phyloP scores from a whole-genome alignment of 2,329 filamentous ascomycete species.

The Fusarium gaditjirri region DNA sequence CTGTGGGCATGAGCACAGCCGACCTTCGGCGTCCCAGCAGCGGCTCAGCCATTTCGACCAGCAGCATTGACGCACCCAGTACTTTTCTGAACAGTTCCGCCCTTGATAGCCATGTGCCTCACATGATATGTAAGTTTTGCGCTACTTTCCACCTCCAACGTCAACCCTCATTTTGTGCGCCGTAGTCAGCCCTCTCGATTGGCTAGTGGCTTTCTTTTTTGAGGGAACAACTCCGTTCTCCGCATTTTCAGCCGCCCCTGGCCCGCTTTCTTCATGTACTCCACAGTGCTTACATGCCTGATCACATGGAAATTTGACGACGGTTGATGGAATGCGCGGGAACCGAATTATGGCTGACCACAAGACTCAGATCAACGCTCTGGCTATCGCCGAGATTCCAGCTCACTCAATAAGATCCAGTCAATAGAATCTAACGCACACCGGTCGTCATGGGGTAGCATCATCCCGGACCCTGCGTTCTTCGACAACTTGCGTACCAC shows the following conservation, averaged over 20 bases:
- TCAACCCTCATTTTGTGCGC: constrained; percentile 35
- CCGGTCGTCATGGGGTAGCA: constrained; percentile 47
- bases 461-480: constrained; percentile 49
- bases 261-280: constrained; percentile 37
- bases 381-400: constrained; percentile 50
- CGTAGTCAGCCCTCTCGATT: constrained; percentile 22
- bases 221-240: constrained; percentile 43
- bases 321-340: constrained; percentile 8
- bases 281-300: constrained; percentile 33
- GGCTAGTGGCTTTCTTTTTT: constrained; percentile 34
- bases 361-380: constrained; percentile 53
- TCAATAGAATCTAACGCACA: constrained; percentile 39
- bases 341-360: constrained; percentile 46
- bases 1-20: constrained; percentile 45
- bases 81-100: constrained; percentile 43
- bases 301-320: constrained; percentile 42
- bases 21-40: constrained; percentile 53
- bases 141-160: constrained; percentile 11
- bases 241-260: constrained; percentile 43
- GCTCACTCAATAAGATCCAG: constrained; percentile 46
- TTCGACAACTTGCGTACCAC: constrained; percentile 54
- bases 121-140: constrained; percentile 59
- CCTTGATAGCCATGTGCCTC: constrained; percentile 58
- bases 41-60: constrained; percentile 48
- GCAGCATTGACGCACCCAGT: constrained; percentile 45